These are phyloP conservation scores for Coemansia sp. DNA, from an alignment of 192 early-diverging fungal species.

Conservation along the genomic window DNA sequence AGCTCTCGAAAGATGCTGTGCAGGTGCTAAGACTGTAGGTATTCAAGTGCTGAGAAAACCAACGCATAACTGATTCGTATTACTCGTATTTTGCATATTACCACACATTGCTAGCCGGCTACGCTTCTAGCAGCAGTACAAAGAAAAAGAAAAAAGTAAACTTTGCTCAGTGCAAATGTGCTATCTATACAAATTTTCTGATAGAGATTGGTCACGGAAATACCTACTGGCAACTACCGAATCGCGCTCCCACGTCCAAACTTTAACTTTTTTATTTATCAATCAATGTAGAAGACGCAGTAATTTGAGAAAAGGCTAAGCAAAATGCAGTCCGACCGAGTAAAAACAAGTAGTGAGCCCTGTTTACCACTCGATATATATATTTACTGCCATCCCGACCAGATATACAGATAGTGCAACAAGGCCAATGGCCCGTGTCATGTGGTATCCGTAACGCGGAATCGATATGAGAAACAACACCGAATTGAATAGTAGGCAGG, in stretches of 20 bases:
- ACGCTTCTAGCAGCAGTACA: neutral
- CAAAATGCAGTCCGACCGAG: neutral
- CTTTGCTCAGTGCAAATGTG: too few species aligned
- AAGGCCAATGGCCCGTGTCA: conserved; percentile 62
- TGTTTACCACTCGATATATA: conserved; percentile 57
- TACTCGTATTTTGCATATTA: neutral
- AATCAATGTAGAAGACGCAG: neutral
- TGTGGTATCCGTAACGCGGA: conserved; percentile 63
- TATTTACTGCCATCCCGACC: conserved; percentile 61
- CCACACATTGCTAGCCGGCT: neutral
- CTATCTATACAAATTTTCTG: too few species aligned
- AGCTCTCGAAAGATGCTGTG: neutral
- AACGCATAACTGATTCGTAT: neutral
- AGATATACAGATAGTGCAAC: conserved; percentile 61
- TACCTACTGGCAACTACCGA: neutral
- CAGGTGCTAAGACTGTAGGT: neutral
- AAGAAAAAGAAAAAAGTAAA: neutral
- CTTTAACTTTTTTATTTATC: neutral
- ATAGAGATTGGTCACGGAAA: neutral
- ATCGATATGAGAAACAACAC: conserved; percentile 61
- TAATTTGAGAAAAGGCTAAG: neutral
- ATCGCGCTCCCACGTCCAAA: neutral
- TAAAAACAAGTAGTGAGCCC: neutral
- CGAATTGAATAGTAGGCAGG: conserved; percentile 65
- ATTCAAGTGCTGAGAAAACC: neutral